Evolutionary conservation across 495 filamentous ascomycete species (phyloP), one percentile per base, ranked within the genome.

Genomic region (Sordaria brevicollis): DNA sequence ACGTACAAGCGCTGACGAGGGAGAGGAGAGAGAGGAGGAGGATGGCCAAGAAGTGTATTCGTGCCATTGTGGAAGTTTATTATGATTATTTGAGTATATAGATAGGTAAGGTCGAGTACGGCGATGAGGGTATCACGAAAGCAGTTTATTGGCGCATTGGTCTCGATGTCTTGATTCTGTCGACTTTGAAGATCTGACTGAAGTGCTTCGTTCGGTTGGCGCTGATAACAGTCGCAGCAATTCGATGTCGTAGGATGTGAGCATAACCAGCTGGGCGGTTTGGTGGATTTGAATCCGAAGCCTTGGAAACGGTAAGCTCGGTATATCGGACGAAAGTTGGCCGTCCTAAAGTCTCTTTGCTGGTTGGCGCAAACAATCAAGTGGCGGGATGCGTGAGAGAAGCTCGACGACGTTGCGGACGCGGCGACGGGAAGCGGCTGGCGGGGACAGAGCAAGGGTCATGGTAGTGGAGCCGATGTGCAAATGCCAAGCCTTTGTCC

Each of bases 1-100:
- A 71, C 82, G 73, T 74, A 83, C 83, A 77, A 11, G 79, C 74
- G 25, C 79, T 74, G 36, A 72, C 43, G 31, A 83, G 67, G 35
- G 74, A 67, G 34, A 76, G 78, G 69, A 78, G 41, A 9, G 74
- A 62, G 54, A 80, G 74, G 70, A 83, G 68, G 36, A 81, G 33
- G 71, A 79, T 67, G n/a, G 80, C 19, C 33, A 76, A 62, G 38
- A 78, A 21, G 11, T 73, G 74, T 74, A 80, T 76, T 72, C 74
- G 80, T 35, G 77, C 73, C 79, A 78, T 83, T 31, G 70, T 70
- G 34, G 67, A 69, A 66, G 39, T 66, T 33, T 49, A 9, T 38
- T 67, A 49, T 35, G 9, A 34, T 11, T 65, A 62, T 37, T 67
- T 21, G 31, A 54, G 10, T 13, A 37, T 11, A 25, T 66, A n/a